Conservation (phyloP, 140 eudicot species). For the Artemisia princeps region DNA sequence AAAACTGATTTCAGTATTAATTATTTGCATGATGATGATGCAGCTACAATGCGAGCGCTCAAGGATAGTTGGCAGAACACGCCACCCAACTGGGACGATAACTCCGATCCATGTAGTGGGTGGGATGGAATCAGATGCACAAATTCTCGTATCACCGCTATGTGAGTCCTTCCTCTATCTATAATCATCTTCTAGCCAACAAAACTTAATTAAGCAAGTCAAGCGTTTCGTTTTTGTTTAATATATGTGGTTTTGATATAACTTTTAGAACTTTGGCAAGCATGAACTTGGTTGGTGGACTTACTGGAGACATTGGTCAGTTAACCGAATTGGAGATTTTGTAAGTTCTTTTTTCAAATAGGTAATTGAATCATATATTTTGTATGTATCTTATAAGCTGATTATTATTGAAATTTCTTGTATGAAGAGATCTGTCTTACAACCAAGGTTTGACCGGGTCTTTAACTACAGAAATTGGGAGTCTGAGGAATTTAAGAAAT, state of each 20-base stretch:
- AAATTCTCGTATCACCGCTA: slow-evolving; percentile 53
- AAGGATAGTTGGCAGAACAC: slow-evolving; percentile 47
- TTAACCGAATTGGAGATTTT: slow-evolving; percentile 56
- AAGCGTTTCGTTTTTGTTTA: not conserved
- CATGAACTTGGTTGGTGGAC: slow-evolving; percentile 48
- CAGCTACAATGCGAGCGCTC: slow-evolving; percentile 50
- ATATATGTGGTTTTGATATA: not conserved
- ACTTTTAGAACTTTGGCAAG: slow-evolving; percentile 56
- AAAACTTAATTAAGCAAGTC: not conserved
- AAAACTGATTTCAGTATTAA: not conserved
- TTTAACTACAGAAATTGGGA: slow-evolving; percentile 61
- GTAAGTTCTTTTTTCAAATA: slow-evolving; percentile 43
- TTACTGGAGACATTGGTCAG: slow-evolving; percentile 47
- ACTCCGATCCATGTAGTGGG: slow-evolving; percentile 61
- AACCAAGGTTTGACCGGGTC: slow-evolving; percentile 56
- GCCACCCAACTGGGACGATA: slow-evolving; percentile 69
- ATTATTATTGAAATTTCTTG: not conserved
- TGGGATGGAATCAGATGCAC: slow-evolving; percentile 81
- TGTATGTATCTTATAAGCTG: slow-evolving; percentile 25
- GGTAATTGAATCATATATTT: slow-evolving; percentile 38
- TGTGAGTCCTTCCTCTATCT: slow-evolving; percentile 36
- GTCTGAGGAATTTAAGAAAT: slow-evolving; percentile 37
- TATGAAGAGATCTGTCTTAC: slow-evolving; percentile 70
- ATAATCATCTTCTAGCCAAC: not conserved
- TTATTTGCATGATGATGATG: slow-evolving; percentile 16